A percentile compares a stretch with the other conserved stretches of the same genome.
These are phyloP conservation scores for Fusarium camptoceras DNA, from an alignment of 2,329 filamentous ascomycete species.

Conservation along the genomic window DNA sequence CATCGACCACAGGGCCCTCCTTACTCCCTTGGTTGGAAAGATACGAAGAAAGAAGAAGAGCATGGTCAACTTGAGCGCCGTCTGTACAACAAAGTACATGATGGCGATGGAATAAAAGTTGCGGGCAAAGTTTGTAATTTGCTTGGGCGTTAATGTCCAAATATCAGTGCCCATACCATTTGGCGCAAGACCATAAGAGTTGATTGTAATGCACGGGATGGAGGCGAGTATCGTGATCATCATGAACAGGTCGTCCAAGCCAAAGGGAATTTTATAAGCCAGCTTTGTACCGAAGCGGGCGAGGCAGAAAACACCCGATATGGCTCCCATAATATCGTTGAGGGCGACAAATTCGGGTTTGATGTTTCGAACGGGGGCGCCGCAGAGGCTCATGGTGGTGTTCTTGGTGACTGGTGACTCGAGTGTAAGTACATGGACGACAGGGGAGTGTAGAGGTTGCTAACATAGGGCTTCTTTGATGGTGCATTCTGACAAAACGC, in stretches of 20 bases:
- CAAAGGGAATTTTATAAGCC: slow-evolving; percentile 50
- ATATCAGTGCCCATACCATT: slow-evolving; percentile 63
- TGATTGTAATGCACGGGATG: slow-evolving; percentile 48
- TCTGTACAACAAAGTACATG: slow-evolving; percentile 60
- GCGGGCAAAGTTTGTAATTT: slow-evolving; percentile 58
- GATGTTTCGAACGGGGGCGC: slow-evolving; percentile 46
- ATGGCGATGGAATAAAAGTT: slow-evolving; percentile 58
- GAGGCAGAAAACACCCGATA: slow-evolving; percentile 54
- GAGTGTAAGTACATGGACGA: not conserved
- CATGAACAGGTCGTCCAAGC: slow-evolving; percentile 54
- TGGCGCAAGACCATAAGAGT: slow-evolving; percentile 46
- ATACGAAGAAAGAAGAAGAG: slow-evolving; percentile 67
- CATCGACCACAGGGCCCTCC: slow-evolving; percentile 56
- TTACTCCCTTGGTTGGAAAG: slow-evolving; percentile 57
- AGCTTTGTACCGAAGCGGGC: slow-evolving; percentile 55
- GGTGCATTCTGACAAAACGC: not conserved
- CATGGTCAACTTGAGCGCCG: slow-evolving; percentile 63
- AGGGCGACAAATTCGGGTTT: slow-evolving; percentile 23
- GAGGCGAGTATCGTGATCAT: slow-evolving; percentile 46
- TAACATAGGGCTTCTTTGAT: not conserved
- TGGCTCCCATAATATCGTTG: slow-evolving; percentile 47
- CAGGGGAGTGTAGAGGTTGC: accelerated
- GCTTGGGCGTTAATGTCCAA: slow-evolving; percentile 58
- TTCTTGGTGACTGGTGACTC: slow-evolving; percentile 43
- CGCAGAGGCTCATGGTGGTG: slow-evolving; percentile 44